Evolutionary conservation across 768 basidiomycete species (phyloP).

Genomic region (Tulasnella sp.): DNA sequence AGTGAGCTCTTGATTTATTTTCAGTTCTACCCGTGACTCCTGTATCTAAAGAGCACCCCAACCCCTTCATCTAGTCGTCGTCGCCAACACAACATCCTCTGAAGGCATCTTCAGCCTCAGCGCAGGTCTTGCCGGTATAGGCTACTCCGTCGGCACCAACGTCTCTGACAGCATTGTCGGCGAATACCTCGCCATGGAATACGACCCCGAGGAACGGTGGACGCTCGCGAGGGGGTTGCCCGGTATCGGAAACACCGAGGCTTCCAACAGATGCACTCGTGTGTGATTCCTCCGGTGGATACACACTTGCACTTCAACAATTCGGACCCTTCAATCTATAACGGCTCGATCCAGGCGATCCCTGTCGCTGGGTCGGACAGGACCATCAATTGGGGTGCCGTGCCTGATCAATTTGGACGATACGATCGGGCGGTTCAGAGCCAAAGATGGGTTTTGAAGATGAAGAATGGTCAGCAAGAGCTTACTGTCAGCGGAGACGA

Average conservation of each 20-base stretch:
- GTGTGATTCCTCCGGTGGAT: neutral
- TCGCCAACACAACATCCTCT: neutral
- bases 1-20: no score
- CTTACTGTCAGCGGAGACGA: neutral
- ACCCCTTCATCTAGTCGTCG: neutral
- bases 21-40: no score
- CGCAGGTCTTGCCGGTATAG: neutral
- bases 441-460: constrained; percentile 2
- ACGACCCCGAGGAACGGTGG: neutral
- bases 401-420: constrained; percentile 3
- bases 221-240: neutral
- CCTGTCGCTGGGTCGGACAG: neutral
- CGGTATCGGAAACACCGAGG: neutral
- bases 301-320: neutral
- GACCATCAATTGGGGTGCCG: neutral
- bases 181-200: neutral
- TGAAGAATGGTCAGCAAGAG: neutral
- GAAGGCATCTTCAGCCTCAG: neutral
- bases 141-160: neutral
- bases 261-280: neutral
- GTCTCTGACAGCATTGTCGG: constrained; percentile 1
- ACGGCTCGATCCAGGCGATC: neutral
- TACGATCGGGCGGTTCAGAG: constrained; percentile 21
- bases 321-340: constrained; percentile 16
- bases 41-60: no score